Evolutionary conservation across 441 rosid genomes (phyloP), one percentile per base, ranked within the genome.

Genomic region (Pelargonium myrrhifolium): DNA sequence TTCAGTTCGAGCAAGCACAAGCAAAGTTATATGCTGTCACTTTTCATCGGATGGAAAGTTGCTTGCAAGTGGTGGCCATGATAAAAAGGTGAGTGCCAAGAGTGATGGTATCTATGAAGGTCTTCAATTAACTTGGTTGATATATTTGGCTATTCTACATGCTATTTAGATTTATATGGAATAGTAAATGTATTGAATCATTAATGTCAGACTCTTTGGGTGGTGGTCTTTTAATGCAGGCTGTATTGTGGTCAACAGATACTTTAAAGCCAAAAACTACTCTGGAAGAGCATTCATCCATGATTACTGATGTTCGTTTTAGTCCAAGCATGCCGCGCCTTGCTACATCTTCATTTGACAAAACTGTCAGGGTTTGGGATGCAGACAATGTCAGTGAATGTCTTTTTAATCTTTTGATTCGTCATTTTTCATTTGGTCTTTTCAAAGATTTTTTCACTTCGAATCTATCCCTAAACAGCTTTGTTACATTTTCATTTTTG

Each of bases 361-460:
- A 83, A 81, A 89, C 96, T 75, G 96, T 93, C 72, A 80, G 87
- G 81, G 91, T 93, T 71, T 93, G 98, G 98, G 94, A 90, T 69
- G 93, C 88, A 69, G 90, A 92, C 78, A 90, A 83, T 75, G 98
- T 90, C 62, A 87, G 83, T 80, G 18, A 17, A 47, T 47, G 14
- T 47, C 14, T 47, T 47, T 47, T 47, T 24, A 7, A 22, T 22
- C 26, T 49, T 72, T 47, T 47, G 5, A 47, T 47, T 47, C 3
- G n/a, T 47, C n/a, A 47, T 47, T 9, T 45, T 40, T 40, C 45
- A 6, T 40, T 40, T n/a, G n/a, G n/a, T n/a, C n/a, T n/a, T n/a
- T n/a, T n/a, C n/a, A n/a, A n/a, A n/a, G n/a, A n/a, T n/a, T n/a
- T n/a, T n/a, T n/a, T n/a, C n/a, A n/a, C n/a, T n/a, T n/a, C n/a